Percentiles rank a stretch among this genome's conserved stretches.
Conservation (phyloP, 495 filamentous ascomycete species). For the Talaromyces nanjingensis region DNA sequence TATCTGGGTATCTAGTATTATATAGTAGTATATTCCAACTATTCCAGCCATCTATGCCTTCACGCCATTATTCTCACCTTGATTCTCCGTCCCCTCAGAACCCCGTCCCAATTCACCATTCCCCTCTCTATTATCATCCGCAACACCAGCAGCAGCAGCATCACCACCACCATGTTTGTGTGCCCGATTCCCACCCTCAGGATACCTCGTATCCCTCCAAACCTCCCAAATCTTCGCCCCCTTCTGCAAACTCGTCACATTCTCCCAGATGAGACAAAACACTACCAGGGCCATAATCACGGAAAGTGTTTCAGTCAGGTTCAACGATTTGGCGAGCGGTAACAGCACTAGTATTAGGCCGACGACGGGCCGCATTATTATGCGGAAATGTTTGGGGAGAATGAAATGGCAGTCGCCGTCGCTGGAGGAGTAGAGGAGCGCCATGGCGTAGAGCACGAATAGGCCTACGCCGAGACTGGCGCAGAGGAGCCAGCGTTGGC, state of each 20-base stretch:
- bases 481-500: conserved; percentile 31
- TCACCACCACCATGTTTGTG: not conserved
- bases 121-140: not conserved
- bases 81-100: not conserved
- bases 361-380: conserved; percentile 27
- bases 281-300: conserved; percentile 30
- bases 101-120: not conserved
- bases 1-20: not conserved
- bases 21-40: not conserved
- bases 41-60: not conserved
- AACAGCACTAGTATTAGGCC: conserved; percentile 24
- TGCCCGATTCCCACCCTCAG: conserved; percentile 12
- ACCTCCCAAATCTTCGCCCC: conserved; percentile 25
- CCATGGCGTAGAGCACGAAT: conserved; percentile 27
- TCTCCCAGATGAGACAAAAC: conserved; percentile 27
- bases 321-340: conserved; percentile 21
- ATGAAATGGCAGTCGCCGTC: conserved; percentile 22
- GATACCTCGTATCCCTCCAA: conserved; percentile 27
- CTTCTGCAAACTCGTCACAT: conserved; percentile 21
- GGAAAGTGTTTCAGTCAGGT: conserved; percentile 21
- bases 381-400: conserved; percentile 22
- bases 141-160: not conserved
- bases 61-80: not conserved
- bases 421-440: conserved; percentile 24
- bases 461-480: conserved; percentile 30